These are phyloP conservation scores for Eucalyptus curtisii DNA, from an alignment of 345 rosid genomes.

Conservation along the genomic window DNA sequence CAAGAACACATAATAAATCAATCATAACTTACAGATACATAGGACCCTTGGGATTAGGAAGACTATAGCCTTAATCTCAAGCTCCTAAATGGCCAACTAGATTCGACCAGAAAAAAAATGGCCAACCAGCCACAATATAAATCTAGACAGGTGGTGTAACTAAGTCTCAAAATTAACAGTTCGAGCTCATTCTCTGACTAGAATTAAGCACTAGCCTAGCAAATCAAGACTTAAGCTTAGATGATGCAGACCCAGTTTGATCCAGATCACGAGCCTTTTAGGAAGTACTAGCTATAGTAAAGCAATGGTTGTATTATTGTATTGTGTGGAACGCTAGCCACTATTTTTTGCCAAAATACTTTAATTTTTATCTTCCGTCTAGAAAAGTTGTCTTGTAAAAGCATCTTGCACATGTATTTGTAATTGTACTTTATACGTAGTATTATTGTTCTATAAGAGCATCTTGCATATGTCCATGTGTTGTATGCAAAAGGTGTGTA, in stretches of 20 bases:
- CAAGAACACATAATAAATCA: not conserved
- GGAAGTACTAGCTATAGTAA: not conserved
- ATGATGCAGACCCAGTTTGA: not conserved
- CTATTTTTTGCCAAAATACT: not conserved
- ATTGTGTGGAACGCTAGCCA: not conserved
- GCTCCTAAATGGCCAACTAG: not conserved
- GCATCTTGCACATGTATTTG: not conserved
- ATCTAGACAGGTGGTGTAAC: not conserved
- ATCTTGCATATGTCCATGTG: not conserved
- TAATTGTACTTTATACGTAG: not conserved
- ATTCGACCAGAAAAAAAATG: not conserved
- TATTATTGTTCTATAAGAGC: not conserved
- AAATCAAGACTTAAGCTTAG: not conserved
- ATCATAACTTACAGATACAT: not conserved
- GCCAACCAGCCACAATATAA: not conserved
- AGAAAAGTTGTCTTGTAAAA: not conserved
- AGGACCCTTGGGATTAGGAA: not conserved
- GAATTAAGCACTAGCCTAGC: not conserved
- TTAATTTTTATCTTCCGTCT: not conserved
- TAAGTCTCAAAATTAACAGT: not conserved
- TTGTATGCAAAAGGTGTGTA: not conserved
- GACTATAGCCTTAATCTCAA: not conserved
- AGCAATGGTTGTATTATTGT: not conserved
- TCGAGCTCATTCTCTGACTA: not conserved
- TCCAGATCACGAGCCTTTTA: not conserved